phyloP scores from a whole-genome alignment of 306 rosid genomes.

The Sophora flavescens region DNA sequence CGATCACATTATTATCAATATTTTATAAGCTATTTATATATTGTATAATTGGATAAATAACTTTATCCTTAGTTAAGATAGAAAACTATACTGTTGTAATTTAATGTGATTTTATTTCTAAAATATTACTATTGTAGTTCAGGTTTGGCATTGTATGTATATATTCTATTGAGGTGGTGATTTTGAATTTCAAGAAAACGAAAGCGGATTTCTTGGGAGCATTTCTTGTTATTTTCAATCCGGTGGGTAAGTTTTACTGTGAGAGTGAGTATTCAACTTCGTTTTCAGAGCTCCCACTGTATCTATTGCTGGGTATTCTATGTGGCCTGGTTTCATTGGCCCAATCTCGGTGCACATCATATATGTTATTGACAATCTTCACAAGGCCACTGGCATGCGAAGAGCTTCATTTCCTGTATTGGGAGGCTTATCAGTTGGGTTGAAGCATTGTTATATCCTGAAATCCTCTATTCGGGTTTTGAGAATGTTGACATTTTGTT shows the following conservation, averaged over 20 bases:
- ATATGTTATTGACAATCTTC: slow-evolving; percentile 76
- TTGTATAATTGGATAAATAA: no score
- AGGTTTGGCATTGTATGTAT: slow-evolving; percentile 27
- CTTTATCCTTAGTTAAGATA: no score
- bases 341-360: slow-evolving; percentile 83
- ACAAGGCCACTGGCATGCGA: slow-evolving; percentile 63
- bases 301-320: slow-evolving; percentile 85
- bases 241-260: slow-evolving; percentile 42
- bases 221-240: slow-evolving; percentile 42
- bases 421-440: slow-evolving; percentile 85
- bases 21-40: no score
- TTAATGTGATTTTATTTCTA: slow-evolving; percentile 9
- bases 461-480: slow-evolving; percentile 95
- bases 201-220: slow-evolving; percentile 6
- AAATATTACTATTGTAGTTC: slow-evolving; percentile 6
- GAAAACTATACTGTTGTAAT: background rate
- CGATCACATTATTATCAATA: no score
- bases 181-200: slow-evolving; percentile 31
- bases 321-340: slow-evolving; percentile 87
- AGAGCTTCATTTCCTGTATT: slow-evolving; percentile 71
- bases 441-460: slow-evolving; percentile 91
- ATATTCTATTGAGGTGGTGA: slow-evolving; percentile 29
- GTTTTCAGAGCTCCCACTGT: slow-evolving; percentile 95
- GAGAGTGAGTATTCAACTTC: slow-evolving; percentile 58
- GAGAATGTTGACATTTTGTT: slow-evolving; percentile 90